A percentile compares a stretch with the other conserved stretches of the same genome.
Evolutionary conservation across 2,329 filamentous ascomycete species (phyloP).

Genomic region (Pestalotiopsis sp.): DNA sequence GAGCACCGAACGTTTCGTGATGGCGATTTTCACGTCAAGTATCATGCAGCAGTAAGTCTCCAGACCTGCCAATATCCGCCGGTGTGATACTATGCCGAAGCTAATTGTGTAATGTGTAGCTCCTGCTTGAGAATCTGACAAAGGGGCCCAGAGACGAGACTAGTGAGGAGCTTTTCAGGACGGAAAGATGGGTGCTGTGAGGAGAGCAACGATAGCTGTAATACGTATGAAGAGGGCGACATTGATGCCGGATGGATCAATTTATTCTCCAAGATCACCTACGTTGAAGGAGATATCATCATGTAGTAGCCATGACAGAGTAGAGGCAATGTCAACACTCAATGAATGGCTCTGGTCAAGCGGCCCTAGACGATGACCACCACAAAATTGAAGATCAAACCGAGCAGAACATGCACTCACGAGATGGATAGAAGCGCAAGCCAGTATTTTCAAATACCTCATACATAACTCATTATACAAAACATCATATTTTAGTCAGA

Average conservation of each 20-base stretch:
- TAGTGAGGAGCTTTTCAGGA: background rate
- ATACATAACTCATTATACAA: too few relatives aligned
- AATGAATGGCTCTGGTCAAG: background rate
- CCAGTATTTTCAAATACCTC: background rate
- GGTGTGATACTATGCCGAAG: background rate
- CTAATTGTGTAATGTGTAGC: background rate
- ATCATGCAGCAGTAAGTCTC: conserved; percentile 5
- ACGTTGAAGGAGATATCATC: background rate
- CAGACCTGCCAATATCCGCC: background rate
- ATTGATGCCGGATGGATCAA: too few relatives aligned
- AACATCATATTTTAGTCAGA: too few relatives aligned
- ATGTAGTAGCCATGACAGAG: background rate
- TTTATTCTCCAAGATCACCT: background rate
- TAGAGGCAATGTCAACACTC: background rate
- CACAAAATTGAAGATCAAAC: background rate
- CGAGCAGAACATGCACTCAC: background rate
- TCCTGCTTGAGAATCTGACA: background rate
- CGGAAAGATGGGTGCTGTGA: background rate
- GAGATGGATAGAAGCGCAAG: background rate
- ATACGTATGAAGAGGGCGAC: background rate
- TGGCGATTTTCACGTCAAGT: conserved; percentile 12
- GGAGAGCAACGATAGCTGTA: background rate
- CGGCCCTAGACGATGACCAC: background rate
- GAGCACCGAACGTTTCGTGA: conserved; percentile 2
- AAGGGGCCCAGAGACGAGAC: background rate